Percentiles rank a stretch among this genome's conserved stretches.
Conservation (phyloP, 352 stramenopile genomes). For the Globisporangium heterothallicum region DNA sequence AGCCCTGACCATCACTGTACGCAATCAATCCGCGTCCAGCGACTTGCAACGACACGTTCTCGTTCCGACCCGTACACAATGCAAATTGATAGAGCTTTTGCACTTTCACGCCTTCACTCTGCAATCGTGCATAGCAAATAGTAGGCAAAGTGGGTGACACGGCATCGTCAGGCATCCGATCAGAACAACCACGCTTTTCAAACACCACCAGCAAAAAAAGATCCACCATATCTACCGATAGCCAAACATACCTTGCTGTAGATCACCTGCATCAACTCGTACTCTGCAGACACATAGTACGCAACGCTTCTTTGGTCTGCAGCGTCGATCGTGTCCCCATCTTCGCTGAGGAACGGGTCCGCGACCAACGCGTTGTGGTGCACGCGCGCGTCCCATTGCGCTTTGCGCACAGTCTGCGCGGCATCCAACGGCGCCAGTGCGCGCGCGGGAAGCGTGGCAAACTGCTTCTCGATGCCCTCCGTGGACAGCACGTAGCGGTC, state of each 20-base stretch:
- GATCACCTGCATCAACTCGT: slow-evolving; percentile 59
- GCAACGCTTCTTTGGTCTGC: slow-evolving; percentile 25
- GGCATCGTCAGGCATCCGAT: no score
- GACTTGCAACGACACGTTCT: slow-evolving; percentile 63
- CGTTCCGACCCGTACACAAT: slow-evolving; percentile 27
- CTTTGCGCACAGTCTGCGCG: slow-evolving; percentile 46
- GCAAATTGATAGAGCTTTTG: slow-evolving; percentile 36
- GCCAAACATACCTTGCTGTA: slow-evolving; percentile 17
- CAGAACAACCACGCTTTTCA: no score
- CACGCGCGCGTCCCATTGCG: slow-evolving; percentile 68
- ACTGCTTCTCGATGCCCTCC: slow-evolving; percentile 24
- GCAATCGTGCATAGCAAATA: slow-evolving; percentile 1
- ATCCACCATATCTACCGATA: background rate
- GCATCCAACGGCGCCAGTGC: slow-evolving; percentile 42
- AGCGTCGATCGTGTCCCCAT: background rate
- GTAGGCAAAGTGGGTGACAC: background rate
- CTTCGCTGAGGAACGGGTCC: slow-evolving; percentile 49
- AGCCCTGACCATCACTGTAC: slow-evolving; percentile 55
- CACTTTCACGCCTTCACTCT: slow-evolving; percentile 19
- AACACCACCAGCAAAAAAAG: no score
- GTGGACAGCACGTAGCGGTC: slow-evolving; percentile 64
- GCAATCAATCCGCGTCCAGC: slow-evolving; percentile 55
- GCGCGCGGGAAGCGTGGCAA: slow-evolving; percentile 20
- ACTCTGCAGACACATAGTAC: slow-evolving; percentile 64
- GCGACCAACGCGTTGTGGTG: slow-evolving; percentile 54